These are phyloP conservation scores for Epichloe glyceriae DNA, from an alignment of 2,329 filamentous ascomycete species.

Conservation along the genomic window DNA sequence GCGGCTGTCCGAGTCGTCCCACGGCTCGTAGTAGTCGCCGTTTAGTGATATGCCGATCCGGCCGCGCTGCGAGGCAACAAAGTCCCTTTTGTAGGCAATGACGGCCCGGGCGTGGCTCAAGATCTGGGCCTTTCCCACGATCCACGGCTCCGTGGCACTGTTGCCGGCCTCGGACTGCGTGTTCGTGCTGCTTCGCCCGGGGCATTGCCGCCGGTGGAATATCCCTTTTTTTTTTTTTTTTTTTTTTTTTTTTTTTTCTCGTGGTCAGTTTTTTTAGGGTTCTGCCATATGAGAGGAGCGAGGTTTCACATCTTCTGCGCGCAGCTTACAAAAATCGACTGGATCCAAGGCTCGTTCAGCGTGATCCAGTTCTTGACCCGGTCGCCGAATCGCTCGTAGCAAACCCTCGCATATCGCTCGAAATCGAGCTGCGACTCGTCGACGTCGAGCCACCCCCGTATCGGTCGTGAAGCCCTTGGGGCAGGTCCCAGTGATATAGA, in stretches of 20 bases:
- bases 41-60: slow-evolving; percentile 23
- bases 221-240: slow-evolving; percentile 14
- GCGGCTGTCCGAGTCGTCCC: slow-evolving; percentile 13
- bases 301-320: neutral
- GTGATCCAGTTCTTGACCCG: slow-evolving; percentile 27
- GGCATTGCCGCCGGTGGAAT: slow-evolving; percentile 21
- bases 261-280: neutral
- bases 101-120: slow-evolving; percentile 23
- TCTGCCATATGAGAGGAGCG: too few relatives aligned
- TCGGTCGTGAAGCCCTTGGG: slow-evolving; percentile 21
- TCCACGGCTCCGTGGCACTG: slow-evolving; percentile 24
- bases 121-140: slow-evolving; percentile 22
- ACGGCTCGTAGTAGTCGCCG: slow-evolving; percentile 26
- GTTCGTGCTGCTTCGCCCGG: slow-evolving; percentile 15
- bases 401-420: slow-evolving; percentile 22
- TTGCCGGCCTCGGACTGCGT: slow-evolving; percentile 11
- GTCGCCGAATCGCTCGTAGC: slow-evolving; percentile 27
- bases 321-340: slow-evolving; percentile 20
- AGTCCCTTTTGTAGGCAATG: slow-evolving; percentile 20
- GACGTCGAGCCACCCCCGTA: slow-evolving; percentile 23
- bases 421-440: slow-evolving; percentile 21
- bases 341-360: slow-evolving; percentile 26
- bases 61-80: slow-evolving; percentile 16
- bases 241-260: neutral
- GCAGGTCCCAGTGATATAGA: slow-evolving; percentile 50